Conservation (phyloP, 257 asterid genomes). For the Scutellaria minor region DNA sequence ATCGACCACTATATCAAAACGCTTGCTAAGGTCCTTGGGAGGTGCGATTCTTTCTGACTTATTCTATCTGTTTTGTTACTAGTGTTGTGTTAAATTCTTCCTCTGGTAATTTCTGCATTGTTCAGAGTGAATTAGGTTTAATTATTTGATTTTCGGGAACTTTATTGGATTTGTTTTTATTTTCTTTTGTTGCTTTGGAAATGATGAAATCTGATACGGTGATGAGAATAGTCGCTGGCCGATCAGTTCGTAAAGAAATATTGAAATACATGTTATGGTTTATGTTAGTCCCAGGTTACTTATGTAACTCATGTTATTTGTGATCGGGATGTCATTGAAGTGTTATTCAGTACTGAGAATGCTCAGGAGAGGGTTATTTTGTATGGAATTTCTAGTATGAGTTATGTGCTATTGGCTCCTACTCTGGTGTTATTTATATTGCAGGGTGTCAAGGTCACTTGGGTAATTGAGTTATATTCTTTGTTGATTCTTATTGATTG, state of each 20-base stretch:
- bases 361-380: background rate
- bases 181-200: background rate
- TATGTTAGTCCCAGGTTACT: conserved; percentile 6
- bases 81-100: background rate
- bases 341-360: conserved; percentile 14
- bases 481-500: background rate
- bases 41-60: conserved; percentile 47
- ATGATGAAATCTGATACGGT: background rate
- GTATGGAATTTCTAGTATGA: background rate
- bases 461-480: background rate
- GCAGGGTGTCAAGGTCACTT: background rate
- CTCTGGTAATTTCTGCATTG: background rate
- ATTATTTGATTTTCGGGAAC: background rate
- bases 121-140: background rate
- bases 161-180: background rate
- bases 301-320: background rate
- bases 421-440: background rate
- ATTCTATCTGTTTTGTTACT: background rate
- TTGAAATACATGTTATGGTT: background rate
- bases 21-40: conserved; percentile 75
- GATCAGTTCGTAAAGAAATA: background rate
- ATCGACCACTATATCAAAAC: conserved; percentile 76
- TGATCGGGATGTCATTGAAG: background rate
- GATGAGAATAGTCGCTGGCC: background rate
- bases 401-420: background rate